Conservation (phyloP, 257 asterid species). For the Solanum chaucha region DNA sequence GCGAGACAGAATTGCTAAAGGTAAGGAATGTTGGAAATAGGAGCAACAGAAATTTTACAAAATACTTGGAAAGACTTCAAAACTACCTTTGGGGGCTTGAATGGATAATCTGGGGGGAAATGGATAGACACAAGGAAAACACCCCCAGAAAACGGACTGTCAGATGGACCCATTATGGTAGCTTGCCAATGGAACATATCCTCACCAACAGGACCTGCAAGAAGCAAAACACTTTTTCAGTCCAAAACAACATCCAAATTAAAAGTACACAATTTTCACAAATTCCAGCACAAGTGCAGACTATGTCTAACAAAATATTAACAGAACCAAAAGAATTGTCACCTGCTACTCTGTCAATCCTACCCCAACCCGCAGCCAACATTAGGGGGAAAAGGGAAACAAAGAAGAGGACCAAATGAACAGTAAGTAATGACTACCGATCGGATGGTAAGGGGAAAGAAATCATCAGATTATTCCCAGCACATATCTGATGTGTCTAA, state of each 20-base stretch:
- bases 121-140: constrained; percentile 57
- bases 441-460: not conserved
- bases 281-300: not conserved
- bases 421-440: not conserved
- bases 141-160: constrained; percentile 76
- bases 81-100: constrained; percentile 75
- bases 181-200: constrained; percentile 86
- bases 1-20: not conserved
- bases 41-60: not conserved
- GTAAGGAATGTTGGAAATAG: not conserved
- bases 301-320: not conserved
- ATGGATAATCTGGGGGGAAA: constrained; percentile 78
- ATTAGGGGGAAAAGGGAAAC: not conserved
- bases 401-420: not conserved
- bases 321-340: not conserved
- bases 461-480: not conserved
- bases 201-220: constrained; percentile 62
- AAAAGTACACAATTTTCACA: not conserved
- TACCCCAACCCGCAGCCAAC: not conserved
- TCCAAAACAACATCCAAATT: not conserved
- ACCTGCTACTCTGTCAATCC: not conserved
- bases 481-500: not conserved
- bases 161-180: constrained; percentile 75
- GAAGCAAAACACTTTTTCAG: not conserved
- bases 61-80: not conserved